Evolutionary conservation across 257 asterid genomes (phyloP), one percentile per base, ranked within the genome.

Genomic region (Lantana camara): DNA sequence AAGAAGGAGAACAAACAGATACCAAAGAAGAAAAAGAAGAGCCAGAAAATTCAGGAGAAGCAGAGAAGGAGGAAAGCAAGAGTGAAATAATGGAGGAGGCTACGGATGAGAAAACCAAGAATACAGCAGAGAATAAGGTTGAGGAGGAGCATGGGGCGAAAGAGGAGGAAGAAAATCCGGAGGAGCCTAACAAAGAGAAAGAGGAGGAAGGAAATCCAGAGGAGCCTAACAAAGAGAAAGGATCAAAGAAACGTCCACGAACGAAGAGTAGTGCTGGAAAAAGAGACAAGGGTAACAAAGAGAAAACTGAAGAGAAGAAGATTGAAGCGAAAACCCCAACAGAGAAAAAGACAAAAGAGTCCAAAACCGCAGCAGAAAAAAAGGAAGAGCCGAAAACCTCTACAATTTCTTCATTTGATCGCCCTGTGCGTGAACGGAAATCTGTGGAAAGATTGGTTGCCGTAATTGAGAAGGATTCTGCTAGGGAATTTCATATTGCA

Each of bases 371-470:
- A 19, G 60, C 12, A 0, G 71, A 44, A 21, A 75, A 75, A 57
- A 84, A 80, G 75, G 76, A 54, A 67, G 95, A 81, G 70, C 84
- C 84, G 3, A 94, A 76, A 61, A 84, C 98, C 22, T 91, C 95
- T 12, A 64, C 76, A 17, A 47, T 76, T 32, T 73, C 91, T 45
- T 59, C 88, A 19, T 52, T 67, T 63, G 97, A 88, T 0, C 98
- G 98, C 20, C 99, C 98, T 52, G 95, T 86, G 19, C 93, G 99
- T 1, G 98, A 88, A 69, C 80, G 98, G 34, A 94, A 88, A 80
- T 88, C 96, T 74, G 99, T 90, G 16, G 96, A 86, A 67, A 85
- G 98, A 72, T 73, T 94, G 69, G 99, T 88, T 64, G 96, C 97
- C 37, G 72, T 79, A 24, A 66, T 90, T 68, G 98, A 90, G 66